A percentile compares a stretch with the other conserved stretches of the same genome.
Conservation (phyloP, 1,284 basidiomycete species). For the Microbotryomycetes sp. region DNA sequence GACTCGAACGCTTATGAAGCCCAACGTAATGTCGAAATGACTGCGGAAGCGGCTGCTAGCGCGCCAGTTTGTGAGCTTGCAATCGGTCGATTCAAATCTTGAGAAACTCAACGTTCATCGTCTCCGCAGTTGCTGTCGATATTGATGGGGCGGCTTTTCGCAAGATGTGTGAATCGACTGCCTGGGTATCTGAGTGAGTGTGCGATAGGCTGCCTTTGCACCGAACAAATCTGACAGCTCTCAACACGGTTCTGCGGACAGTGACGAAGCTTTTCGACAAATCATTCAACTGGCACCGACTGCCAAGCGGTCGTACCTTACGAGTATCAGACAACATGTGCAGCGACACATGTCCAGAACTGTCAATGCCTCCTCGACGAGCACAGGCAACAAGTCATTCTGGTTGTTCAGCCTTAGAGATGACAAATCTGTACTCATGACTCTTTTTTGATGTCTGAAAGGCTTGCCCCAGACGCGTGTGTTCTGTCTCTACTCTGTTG, state of each 20-base stretch:
- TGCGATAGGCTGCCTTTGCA: too few relatives aligned
- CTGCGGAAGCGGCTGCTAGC: slow-evolving; percentile 16
- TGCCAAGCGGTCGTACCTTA: slow-evolving; percentile 29
- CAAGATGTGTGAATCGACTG: slow-evolving; percentile 26
- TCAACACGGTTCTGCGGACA: slow-evolving; percentile 4
- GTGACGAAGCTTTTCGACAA: slow-evolving; percentile 30
- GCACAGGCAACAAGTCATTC: neutral
- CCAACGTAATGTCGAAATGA: slow-evolving; percentile 26
- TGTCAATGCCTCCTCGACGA: neutral
- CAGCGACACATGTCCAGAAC: slow-evolving; percentile 6
- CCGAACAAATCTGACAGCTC: too few relatives aligned
- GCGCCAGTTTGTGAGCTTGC: slow-evolving; percentile 26
- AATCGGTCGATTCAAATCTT: too few relatives aligned
- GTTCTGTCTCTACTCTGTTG: too few relatives aligned
- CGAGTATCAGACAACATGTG: slow-evolving; percentile 21
- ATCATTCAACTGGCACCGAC: slow-evolving; percentile 22
- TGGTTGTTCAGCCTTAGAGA: slow-evolving; percentile 29
- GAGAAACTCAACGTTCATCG: neutral
- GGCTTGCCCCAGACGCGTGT: neutral
- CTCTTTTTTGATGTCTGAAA: slow-evolving; percentile 6
- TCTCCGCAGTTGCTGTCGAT: slow-evolving; percentile 31
- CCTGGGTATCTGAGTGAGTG: slow-evolving; percentile 27
- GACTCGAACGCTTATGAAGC: slow-evolving; percentile 4
- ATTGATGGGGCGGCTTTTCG: slow-evolving; percentile 33
- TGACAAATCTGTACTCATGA: slow-evolving; percentile 12